These are phyloP conservation scores for Pichia kluyveri DNA, from an alignment of 805 yeast genomes.

Conservation along the genomic window DNA sequence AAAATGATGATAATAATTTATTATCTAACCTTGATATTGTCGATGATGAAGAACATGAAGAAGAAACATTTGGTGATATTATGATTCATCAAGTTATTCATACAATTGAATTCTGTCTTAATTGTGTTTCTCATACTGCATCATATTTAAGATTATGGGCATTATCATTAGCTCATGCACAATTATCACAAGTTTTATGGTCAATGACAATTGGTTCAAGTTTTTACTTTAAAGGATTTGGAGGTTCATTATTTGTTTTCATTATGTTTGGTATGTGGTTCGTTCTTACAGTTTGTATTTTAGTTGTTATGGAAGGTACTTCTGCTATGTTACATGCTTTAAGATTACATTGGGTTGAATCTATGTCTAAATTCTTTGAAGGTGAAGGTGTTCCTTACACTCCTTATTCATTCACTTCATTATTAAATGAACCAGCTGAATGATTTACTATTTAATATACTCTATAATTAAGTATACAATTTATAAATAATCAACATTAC, in stretches of 20 bases:
- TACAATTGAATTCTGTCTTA: constrained; percentile 94
- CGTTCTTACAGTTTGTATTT: constrained; percentile 76
- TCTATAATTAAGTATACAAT: too few relatives aligned
- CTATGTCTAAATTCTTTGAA: constrained; percentile 95
- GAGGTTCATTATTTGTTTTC: constrained; percentile 69
- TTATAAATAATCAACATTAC: neutral
- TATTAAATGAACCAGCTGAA: constrained; percentile 10
- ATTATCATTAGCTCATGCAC: constrained; percentile 92
- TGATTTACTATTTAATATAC: neutral
- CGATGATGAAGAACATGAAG: constrained; percentile 46
- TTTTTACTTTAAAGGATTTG: constrained; percentile 53
- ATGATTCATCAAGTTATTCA: constrained; percentile 97
- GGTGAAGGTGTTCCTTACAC: constrained; percentile 91
- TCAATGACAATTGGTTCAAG: constrained; percentile 83
- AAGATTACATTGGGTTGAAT: constrained; percentile 98
- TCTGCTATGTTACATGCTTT: constrained; percentile 98
- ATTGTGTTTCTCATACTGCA: constrained; percentile 98
- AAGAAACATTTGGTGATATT: constrained; percentile 79
- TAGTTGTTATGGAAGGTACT: constrained; percentile 97
- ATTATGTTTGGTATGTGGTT: constrained; percentile 93
- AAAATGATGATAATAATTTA: constrained; percentile 25
- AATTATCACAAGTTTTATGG: constrained; percentile 92
- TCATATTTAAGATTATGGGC: constrained; percentile 97
- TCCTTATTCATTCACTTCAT: constrained; percentile 65
- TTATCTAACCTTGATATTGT: constrained; percentile 28